Evolutionary conservation across 768 basidiomycete genomes (phyloP).

Genomic region (Fomitopsis pulvina): DNA sequence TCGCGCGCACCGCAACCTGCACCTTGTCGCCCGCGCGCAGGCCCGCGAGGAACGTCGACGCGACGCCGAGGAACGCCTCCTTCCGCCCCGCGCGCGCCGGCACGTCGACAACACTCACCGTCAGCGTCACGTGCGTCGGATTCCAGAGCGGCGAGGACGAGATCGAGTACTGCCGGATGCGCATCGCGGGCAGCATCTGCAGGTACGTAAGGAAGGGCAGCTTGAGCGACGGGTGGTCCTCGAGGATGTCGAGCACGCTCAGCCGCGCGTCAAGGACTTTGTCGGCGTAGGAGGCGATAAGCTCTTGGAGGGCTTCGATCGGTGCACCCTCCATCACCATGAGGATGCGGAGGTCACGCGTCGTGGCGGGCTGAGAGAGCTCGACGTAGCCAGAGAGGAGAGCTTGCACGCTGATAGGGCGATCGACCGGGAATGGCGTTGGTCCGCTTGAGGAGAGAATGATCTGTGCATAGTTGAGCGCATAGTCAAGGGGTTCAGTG

Average conservation of each 20-base stretch:
- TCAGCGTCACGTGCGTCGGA: slow-evolving; percentile 35
- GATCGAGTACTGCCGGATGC: slow-evolving; percentile 44
- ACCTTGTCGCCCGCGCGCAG: slow-evolving; percentile 35
- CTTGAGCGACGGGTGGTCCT: slow-evolving; percentile 29
- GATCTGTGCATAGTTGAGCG: slow-evolving; percentile 22
- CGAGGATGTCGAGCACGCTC: slow-evolving; percentile 38
- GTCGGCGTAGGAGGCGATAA: slow-evolving; percentile 26
- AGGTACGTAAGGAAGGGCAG: slow-evolving; percentile 33
- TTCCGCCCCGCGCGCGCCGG: slow-evolving; percentile 28
- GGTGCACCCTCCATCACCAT: slow-evolving; percentile 20
- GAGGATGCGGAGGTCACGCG: slow-evolving; percentile 32
- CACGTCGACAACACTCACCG: slow-evolving; percentile 36
- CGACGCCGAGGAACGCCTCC: slow-evolving; percentile 37
- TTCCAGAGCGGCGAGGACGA: slow-evolving; percentile 43
- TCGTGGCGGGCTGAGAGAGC: slow-evolving; percentile 40
- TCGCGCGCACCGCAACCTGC: slow-evolving; percentile 35
- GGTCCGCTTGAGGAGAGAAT: slow-evolving; percentile 30
- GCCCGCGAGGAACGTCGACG: slow-evolving; percentile 37
- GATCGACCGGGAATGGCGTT: slow-evolving; percentile 34
- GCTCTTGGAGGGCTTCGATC: slow-evolving; percentile 21
- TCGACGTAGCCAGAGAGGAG: slow-evolving; percentile 41
- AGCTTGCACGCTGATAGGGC: slow-evolving; percentile 29
- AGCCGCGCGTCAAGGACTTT: slow-evolving; percentile 30
- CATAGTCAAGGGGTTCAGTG: not conserved
- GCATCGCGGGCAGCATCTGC: slow-evolving; percentile 38